Evolutionary conservation across 805 yeast genomes (phyloP), one percentile per base, ranked within the genome.

Genomic region (Jamesozyma gamospora): DNA sequence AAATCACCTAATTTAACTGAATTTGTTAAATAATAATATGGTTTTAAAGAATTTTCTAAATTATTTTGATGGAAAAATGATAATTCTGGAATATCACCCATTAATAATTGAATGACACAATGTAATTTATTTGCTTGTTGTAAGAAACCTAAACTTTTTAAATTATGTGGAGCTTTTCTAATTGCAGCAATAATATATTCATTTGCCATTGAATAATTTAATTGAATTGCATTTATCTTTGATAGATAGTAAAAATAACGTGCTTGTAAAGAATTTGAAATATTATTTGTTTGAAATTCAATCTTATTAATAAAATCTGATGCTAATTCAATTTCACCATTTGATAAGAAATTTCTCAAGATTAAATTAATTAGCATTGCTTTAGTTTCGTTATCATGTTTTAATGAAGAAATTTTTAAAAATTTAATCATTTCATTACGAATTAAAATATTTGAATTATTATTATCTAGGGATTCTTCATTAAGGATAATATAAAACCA

Each of bases 11-110:
- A 68, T 56, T 90, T 81, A 15, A 92, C 98, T 15, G 97, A 95
- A 52, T 82, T 79, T 15, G 95, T 82, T 33, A 92, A 81, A 43
- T 79, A 82, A 49, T 83, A 77, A 59, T 92, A 92, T 26, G 97
- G 95, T 45, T 68, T 71, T 44, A 87, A 70, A 3, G 82, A 71
- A 37, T 70, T 68, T 47, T 75, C 77, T 53, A 77, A 65, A 34
- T 67, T 64, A 13, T 74, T 65, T 53, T 83, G 82, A 50, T 76
- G 75, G 70, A 92, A 92, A 28, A 75, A 74, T 36, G 86, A 71
- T 48, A 94, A 70, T 53, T 86, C 95, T 14, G 98, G 98, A 49
- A 92, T 81, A 52, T 92, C 98, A 42, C 99, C 98, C 76, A 90
- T 88, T 52, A 92, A 75, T 55, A 92, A 70, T 65, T 92, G 96